A percentile compares a stretch with the other conserved stretches of the same genome.
Conservation (phyloP, 2,329 filamentous ascomycete genomes). For the Paracorniculantispora psalliotae region DNA sequence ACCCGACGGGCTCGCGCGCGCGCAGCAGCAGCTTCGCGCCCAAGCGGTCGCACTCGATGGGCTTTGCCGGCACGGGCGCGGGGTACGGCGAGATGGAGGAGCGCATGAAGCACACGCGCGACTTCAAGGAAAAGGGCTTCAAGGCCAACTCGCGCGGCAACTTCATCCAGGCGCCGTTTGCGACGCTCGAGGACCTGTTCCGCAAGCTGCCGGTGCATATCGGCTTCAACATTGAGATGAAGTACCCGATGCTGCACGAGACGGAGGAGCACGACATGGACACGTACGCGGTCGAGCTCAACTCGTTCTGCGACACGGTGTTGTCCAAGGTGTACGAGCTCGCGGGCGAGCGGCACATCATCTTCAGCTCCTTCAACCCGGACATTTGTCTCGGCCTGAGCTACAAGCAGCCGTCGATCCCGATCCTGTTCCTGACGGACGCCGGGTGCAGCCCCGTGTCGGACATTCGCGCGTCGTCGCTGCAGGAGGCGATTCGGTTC, state of each 20-base stretch:
- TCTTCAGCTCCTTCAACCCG: constrained; percentile 96
- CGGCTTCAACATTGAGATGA: constrained; percentile 98
- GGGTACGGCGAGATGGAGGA: constrained; percentile 52
- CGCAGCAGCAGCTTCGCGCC: constrained; percentile 37
- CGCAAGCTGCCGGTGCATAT: constrained; percentile 73
- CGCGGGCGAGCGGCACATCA: constrained; percentile 77
- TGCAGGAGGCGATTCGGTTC: constrained; percentile 94
- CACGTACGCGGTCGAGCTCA: constrained; percentile 89
- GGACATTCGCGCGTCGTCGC: constrained; percentile 81
- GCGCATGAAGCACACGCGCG: constrained; percentile 93
- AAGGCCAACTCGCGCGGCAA: constrained; percentile 92
- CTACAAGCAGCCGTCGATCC: constrained; percentile 96
- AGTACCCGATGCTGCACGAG: constrained; percentile 97
- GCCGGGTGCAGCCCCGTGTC: constrained; percentile 76
- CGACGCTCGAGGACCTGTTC: constrained; percentile 91
- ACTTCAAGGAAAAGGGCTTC: constrained; percentile 91
- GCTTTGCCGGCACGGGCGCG: constrained; percentile 38
- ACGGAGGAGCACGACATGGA: constrained; percentile 96
- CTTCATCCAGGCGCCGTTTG: constrained; percentile 94
- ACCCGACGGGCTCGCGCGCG: constrained; percentile 16
- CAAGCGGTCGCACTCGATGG: constrained; percentile 52
- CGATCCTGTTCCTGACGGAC: constrained; percentile 90
- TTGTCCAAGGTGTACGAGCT: constrained; percentile 85
- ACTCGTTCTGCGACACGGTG: constrained; percentile 93
- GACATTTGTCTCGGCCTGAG: constrained; percentile 91